Base-by-base conservation (phyloP, 805 yeast species). In the Candida bentonensis region DNA sequence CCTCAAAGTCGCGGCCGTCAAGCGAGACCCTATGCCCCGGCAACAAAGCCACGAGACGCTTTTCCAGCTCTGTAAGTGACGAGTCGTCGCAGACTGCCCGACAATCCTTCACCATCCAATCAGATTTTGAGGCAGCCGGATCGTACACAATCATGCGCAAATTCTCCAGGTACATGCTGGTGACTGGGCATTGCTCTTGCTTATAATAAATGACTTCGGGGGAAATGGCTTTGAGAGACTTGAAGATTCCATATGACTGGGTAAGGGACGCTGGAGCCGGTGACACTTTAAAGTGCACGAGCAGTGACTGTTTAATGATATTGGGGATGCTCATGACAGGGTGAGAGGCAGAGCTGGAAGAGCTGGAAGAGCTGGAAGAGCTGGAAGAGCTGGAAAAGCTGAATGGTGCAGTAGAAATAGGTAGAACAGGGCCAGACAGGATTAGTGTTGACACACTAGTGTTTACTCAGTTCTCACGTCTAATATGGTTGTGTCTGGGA, bases 101-200 rank as follows among this genome's bases (percentile, higher is more conserved):
- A 40, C 43, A 42, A 20, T 22, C 30, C 20, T 36, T 41, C 21
- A 4, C 42, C 22, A 11, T 22, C 40, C 9, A 26, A 33, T 26
- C 42, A 34, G 3, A 39, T 23, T 20, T 15, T 3, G 23, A 53
- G 48, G 20, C 27, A 25, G 27, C 42, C 13, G 34, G 26, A 36
- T 59, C 64, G 43, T 59, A 56, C 21, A 57, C 42, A 4, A 59
- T 52, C 22, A 57, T 53, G 15, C 50, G 49, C 15, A 59, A 44
- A 26, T 30, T 40, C 13, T 48, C 53, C 15, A 56, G 52, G 23
- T 60, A 55, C 46, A 51, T 52, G 43, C 56, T 57, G 20, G 64
- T 58, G 15, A 58, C 61, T 3, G 62, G 62, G 40, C 62, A 58
- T 41, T 50, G 44, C 13, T 50, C 49, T 47, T 58, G 61, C 21